Evolutionary conservation across 352 stramenopile species (phyloP).

Genomic region (Phytopythium chamaehyphon): DNA sequence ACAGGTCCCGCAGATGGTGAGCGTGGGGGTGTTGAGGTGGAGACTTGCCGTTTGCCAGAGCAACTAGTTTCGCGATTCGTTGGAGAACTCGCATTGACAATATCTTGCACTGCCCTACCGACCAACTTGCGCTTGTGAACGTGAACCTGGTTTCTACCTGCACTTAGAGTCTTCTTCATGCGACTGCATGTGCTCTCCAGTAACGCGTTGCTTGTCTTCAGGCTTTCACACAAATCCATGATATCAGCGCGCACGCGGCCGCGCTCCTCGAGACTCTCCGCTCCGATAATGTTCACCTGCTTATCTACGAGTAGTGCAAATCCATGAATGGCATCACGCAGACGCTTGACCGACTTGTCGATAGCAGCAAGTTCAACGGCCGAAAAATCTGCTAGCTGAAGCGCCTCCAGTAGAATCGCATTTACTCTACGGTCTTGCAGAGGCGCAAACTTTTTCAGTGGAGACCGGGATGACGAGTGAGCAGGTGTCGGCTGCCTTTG

Average conservation of each 20-base stretch:
- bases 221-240: slow-evolving; percentile 49
- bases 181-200: slow-evolving; percentile 51
- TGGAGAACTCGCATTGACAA: slow-evolving; percentile 17
- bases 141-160: slow-evolving; percentile 47
- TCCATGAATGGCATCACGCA: slow-evolving; percentile 55
- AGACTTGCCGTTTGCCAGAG: background rate
- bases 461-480: slow-evolving; percentile 25
- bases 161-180: slow-evolving; percentile 50
- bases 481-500: too few relatives aligned
- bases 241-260: slow-evolving; percentile 55
- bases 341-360: slow-evolving; percentile 48
- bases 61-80: slow-evolving; percentile 1
- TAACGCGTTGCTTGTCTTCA: slow-evolving; percentile 47
- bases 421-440: slow-evolving; percentile 57
- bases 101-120: slow-evolving; percentile 18
- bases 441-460: slow-evolving; percentile 56
- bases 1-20: background rate
- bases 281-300: slow-evolving; percentile 61
- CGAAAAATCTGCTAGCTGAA: slow-evolving; percentile 62
- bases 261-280: slow-evolving; percentile 35
- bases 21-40: background rate
- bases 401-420: slow-evolving; percentile 50
- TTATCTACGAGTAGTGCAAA: slow-evolving; percentile 76
- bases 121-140: slow-evolving; percentile 40
- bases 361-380: slow-evolving; percentile 51